Base-by-base conservation (phyloP, 192 early-diverging fungal genomes). In the Entomortierella lignicola region DNA sequence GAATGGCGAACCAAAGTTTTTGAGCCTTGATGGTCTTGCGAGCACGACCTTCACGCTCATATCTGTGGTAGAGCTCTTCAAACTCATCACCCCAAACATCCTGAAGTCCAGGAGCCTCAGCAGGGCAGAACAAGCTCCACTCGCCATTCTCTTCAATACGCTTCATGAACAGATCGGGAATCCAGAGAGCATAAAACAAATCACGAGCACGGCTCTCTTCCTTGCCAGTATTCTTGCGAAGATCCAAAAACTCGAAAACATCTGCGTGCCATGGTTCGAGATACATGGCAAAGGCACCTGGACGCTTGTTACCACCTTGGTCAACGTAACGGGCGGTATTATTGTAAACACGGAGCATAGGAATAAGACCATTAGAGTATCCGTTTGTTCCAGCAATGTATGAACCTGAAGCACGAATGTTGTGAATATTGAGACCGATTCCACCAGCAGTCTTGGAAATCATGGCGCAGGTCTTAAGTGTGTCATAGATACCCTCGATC, bases 331-430 rank as follows among this genome's bases (percentile, higher is more conserved):
- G 91, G 15, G 98, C 97, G 5, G 98, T 99, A 85, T 97, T 97
- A 87, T 99, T 98, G 77, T 91, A 99, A 12, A 99, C 98, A 55
- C 97, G 93, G 66, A 99, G 87, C 97, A 99, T 98, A 8, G 98
- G 98, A 30, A 99, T 87, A 39, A 99, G 86, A 8, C 98, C 98
- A 73, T 98, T 98, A 26, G 98, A 98, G 62, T 92, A 87, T 62
- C 98, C 98, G 81, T 99, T 98, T 39, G 97, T 98, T 55, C 97
- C 98, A 31, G 98, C 94, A 87, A 98, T 98, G 82, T 97, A 99
- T 18, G 98, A 95, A 2, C 96, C 98, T 8, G 89, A 87, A 0
- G 96, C 93, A 50, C 96, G 93, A 79, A 99, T 99, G 73, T 95
- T 95, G 89, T 98, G 97, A 65, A 99, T 94, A 80, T 97, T 97